Percentiles rank a stretch among this genome's conserved stretches.
Evolutionary conservation across 208 protist genomes (phyloP).

Genomic region (Crithidia bombi): DNA sequence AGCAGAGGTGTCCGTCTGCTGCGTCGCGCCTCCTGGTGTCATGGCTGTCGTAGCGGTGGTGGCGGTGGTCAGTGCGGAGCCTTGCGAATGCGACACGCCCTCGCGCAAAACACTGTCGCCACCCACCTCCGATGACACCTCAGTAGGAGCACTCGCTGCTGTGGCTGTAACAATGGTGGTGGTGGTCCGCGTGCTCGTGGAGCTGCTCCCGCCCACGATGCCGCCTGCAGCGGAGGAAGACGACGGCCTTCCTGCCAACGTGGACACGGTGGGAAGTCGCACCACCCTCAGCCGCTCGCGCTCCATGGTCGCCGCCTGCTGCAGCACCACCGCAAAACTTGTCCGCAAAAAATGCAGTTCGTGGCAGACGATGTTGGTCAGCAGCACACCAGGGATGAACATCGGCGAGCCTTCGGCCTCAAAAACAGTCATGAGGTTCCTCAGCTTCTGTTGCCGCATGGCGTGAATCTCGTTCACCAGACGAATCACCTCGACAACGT

Average conservation of each 20-base stretch:
- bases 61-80: slow-evolving; percentile 20
- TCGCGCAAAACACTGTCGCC: slow-evolving; percentile 20
- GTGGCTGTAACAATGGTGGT: no score
- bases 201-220: slow-evolving; percentile 5
- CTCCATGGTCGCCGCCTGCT: slow-evolving; percentile 76
- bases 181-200: slow-evolving; percentile 27
- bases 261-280: slow-evolving; percentile 25
- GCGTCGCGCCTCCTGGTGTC: slow-evolving; percentile 5
- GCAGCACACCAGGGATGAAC: slow-evolving; percentile 83
- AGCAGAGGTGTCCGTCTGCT: slow-evolving; percentile 20
- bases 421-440: slow-evolving; percentile 81
- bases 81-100: slow-evolving; percentile 30
- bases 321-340: slow-evolving; percentile 76
- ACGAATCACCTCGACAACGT: slow-evolving; percentile 71
- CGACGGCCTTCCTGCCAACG: slow-evolving; percentile 9
- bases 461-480: slow-evolving; percentile 78
- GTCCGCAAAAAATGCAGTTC: slow-evolving; percentile 81
- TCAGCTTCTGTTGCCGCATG: slow-evolving; percentile 78
- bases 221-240: slow-evolving; percentile 7
- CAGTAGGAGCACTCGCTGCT: slow-evolving; percentile 5
- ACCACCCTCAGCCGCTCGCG: slow-evolving; percentile 39
- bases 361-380: slow-evolving; percentile 85
- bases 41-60: slow-evolving; percentile 30
- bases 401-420: slow-evolving; percentile 75
- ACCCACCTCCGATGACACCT: slow-evolving; percentile 3